Conservation (phyloP, 2,329 filamentous ascomycete species). For the Samsoniella hepiali region DNA sequence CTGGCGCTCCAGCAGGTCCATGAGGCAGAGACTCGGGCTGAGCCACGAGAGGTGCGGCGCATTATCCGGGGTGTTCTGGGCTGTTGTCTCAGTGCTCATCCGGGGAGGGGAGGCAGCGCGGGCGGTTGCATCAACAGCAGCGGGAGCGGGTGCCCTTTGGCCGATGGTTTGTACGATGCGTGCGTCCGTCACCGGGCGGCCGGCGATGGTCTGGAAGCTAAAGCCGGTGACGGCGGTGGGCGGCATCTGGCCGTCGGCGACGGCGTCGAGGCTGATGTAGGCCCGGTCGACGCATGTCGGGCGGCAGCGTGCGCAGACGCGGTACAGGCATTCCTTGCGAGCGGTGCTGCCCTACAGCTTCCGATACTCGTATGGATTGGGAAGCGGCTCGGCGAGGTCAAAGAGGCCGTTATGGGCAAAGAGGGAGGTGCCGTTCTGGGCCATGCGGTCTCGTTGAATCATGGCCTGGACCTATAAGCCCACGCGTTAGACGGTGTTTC, state of each 20-base stretch:
- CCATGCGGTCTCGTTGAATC: conserved; percentile 30
- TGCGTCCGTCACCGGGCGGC: conserved; percentile 43
- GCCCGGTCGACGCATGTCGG: conserved; percentile 41
- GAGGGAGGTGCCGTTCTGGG: conserved; percentile 25
- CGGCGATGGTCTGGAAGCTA: conserved; percentile 45
- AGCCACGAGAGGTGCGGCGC: conserved; percentile 9
- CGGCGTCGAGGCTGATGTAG: conserved; percentile 48
- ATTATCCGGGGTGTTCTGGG: conserved; percentile 4
- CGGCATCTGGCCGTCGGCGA: conserved; percentile 48
- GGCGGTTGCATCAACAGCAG: conserved; percentile 28
- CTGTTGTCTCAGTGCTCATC: background rate
- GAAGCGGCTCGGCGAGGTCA: conserved; percentile 20
- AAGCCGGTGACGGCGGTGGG: conserved; percentile 49
- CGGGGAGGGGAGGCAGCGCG: no score
- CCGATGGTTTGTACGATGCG: conserved; percentile 40
- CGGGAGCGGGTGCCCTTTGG: conserved; percentile 31
- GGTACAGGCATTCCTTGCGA: conserved; percentile 47
- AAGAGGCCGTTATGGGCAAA: conserved; percentile 23
- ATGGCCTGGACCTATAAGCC: conserved; percentile 31
- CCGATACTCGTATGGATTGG: conserved; percentile 23
- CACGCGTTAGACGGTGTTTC: conserved; percentile 17
- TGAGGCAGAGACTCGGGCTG: conserved; percentile 14
- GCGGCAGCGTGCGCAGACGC: conserved; percentile 49
- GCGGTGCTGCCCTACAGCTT: conserved; percentile 38
- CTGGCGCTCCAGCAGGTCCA: conserved; percentile 18